A percentile compares a stretch with the other conserved stretches of the same genome.
These are phyloP conservation scores for Huiozyma sinensis DNA, from an alignment of 805 yeast genomes.

Conservation along the genomic window DNA sequence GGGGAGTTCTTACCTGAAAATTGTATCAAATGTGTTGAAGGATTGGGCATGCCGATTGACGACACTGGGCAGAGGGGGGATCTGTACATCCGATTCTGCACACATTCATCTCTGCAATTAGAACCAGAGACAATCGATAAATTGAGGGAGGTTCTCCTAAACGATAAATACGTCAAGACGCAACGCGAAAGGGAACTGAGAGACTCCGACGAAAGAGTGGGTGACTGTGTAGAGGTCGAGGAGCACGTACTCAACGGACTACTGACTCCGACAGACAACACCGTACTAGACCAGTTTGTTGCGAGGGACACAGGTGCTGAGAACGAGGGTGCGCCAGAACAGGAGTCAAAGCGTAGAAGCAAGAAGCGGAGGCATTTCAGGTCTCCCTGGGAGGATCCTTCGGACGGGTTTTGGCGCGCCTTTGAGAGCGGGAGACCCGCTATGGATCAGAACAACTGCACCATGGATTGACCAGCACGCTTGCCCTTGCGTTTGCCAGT, in stretches of 20 bases:
- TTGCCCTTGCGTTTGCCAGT: too few species aligned
- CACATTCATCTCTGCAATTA: conserved; percentile 40
- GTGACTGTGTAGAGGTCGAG: conserved; percentile 15
- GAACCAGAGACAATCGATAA: conserved; percentile 12
- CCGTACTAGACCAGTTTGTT: not conserved
- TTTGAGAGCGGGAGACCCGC: too few species aligned
- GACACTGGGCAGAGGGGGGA: conserved; percentile 34
- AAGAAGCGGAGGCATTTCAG: too few species aligned
- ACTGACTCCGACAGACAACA: not conserved
- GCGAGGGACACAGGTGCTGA: not conserved
- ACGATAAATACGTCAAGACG: conserved; percentile 12
- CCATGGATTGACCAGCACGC: not conserved
- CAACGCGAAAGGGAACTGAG: conserved; percentile 8
- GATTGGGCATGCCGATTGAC: conserved; percentile 51
- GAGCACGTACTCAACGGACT: conserved; percentile 18
- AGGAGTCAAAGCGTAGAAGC: not conserved
- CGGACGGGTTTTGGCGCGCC: too few species aligned
- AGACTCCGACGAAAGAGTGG: conserved; percentile 6
- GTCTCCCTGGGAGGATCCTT: not conserved
- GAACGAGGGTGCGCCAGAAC: not conserved
- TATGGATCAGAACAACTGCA: conserved; percentile 1
- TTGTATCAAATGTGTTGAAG: conserved; percentile 30
- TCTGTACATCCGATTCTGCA: conserved; percentile 46
- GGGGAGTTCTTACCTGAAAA: conserved; percentile 47
- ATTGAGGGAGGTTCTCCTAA: conserved; percentile 8